Evolutionary conservation across 768 basidiomycete genomes (phyloP), one percentile per base, ranked within the genome.

Genomic region (Lentinus brumalis): DNA sequence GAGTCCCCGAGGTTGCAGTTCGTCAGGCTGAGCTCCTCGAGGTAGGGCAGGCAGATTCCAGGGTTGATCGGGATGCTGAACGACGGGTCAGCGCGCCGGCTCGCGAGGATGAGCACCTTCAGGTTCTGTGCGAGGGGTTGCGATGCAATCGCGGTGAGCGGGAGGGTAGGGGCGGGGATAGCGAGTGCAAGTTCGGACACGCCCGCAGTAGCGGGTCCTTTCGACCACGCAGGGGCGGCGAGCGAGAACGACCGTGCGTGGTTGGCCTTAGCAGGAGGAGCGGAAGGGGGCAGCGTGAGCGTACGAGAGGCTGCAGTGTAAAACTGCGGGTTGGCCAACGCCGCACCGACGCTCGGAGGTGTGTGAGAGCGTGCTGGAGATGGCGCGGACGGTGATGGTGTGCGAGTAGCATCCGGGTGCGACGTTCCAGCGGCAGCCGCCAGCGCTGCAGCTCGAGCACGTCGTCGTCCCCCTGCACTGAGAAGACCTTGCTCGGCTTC

Each of bases 21-120:
- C 68, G 90, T 88, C 42, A 94, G 71, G 64, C 78, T 78, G 10
- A 94, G 81, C 67, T 92, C 92, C 70, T 93, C 91, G 35, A 94
- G 74, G 38, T 72, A 74, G 0, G 90, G 90, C 32, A 94, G 74
- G 51, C 86, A 75, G 0, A 75, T 75, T n/a, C 56, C 73, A 0
- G 68, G 53, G 6, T 70, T 51, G 15, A 65, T 59, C 2, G 89
- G 88, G 4, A 92, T 66, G 12, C 76, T 73, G 69, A 91, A 84
- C 0, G 84, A 82, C 31, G 83, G 77, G 68, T 94, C 91, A 63
- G 86, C 76, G 32, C 87, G 85, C 26, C 92, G 79, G 52, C 86
- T 88, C 21, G 77, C 78, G 26, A 94, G 83, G 21, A 81, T 66
- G 50, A 94, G 79, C 21, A 80, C 76, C 52, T 78, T 81, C 53